These are phyloP conservation scores for Paramecium caudatum DNA, from an alignment of 73 alveolate species.

Conservation along the genomic window DNA sequence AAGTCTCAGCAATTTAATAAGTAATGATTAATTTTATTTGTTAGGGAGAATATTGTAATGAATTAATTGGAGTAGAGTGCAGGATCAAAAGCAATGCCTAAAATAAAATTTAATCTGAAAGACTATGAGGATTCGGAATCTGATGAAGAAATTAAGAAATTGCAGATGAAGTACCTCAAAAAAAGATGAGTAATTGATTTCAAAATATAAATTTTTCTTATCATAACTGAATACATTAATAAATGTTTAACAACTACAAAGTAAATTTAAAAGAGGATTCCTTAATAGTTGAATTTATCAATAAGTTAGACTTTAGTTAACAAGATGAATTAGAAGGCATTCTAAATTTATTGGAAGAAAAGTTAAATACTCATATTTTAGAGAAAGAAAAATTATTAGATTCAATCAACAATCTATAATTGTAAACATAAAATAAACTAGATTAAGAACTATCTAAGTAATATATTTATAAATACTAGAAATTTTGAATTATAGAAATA, in stretches of 20 bases:
- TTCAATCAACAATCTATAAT: not conserved
- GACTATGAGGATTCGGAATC: slow-evolving; percentile 41
- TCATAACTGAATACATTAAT: slow-evolving; percentile 24
- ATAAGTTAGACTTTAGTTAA: not conserved
- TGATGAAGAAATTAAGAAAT: slow-evolving; percentile 45
- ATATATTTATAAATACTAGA: not conserved
- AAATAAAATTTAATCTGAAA: slow-evolving; percentile 31
- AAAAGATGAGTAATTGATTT: too few species aligned
- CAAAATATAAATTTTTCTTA: too few species aligned
- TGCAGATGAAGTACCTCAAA: slow-evolving; percentile 56
- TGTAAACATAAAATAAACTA: slow-evolving; percentile 53
- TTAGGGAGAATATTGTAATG: not conserved
- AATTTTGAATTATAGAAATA: slow-evolving; percentile 7
- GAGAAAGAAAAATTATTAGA: slow-evolving; percentile 42
- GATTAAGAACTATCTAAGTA: slow-evolving; percentile 60
- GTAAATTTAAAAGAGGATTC: not conserved
- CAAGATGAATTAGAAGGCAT: not conserved
- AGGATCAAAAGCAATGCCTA: slow-evolving; percentile 53
- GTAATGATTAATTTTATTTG: not conserved
- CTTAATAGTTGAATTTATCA: not conserved
- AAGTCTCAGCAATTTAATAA: not conserved
- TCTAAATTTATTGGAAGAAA: not conserved
- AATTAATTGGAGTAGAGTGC: slow-evolving; percentile 52
- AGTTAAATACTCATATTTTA: not conserved
- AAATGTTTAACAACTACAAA: slow-evolving; percentile 62